Evolutionary conservation across 2,329 filamentous ascomycete genomes (phyloP).

Genomic region (Rasamsonia emersonii): DNA sequence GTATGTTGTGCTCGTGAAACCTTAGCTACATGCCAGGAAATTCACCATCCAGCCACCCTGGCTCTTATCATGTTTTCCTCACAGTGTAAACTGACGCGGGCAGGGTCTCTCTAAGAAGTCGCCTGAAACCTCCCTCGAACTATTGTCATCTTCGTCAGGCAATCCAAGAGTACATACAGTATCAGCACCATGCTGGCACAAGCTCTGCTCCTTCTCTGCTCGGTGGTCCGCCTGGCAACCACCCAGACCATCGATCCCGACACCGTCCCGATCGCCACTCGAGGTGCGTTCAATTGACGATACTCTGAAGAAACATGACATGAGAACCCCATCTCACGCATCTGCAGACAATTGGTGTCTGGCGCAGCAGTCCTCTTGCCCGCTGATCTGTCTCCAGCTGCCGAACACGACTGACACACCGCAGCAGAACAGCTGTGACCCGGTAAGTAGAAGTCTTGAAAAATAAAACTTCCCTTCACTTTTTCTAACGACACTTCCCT

Average conservation of each 20-base stretch:
- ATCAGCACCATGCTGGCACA: constrained; percentile 17
- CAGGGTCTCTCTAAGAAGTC: too few species aligned
- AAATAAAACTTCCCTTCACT: neutral
- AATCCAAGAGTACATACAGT: too few species aligned
- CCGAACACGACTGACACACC: constrained; percentile 25
- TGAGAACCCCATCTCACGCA: too few species aligned
- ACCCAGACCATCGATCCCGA: constrained; percentile 32
- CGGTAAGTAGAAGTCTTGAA: constrained; percentile 22
- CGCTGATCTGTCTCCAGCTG: constrained; percentile 37
- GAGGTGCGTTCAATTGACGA: constrained; percentile 19
- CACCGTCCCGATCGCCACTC: constrained; percentile 26
- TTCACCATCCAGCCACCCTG: too few species aligned
- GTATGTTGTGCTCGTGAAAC: too few species aligned
- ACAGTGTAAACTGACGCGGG: too few species aligned
- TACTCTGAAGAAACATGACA: too few species aligned
- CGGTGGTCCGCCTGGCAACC: constrained; percentile 20
- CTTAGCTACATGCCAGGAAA: too few species aligned
- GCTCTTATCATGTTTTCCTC: too few species aligned
- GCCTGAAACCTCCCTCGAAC: too few species aligned
- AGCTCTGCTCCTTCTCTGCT: constrained; percentile 21
- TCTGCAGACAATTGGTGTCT: constrained; percentile 35
- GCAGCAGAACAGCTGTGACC: constrained; percentile 31
- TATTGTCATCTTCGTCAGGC: too few species aligned
- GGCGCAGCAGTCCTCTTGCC: constrained; percentile 34
- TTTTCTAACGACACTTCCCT: constrained; percentile 2